Conservation (phyloP, 305 asterid species). For the Fraxinus angustifolia region DNA sequence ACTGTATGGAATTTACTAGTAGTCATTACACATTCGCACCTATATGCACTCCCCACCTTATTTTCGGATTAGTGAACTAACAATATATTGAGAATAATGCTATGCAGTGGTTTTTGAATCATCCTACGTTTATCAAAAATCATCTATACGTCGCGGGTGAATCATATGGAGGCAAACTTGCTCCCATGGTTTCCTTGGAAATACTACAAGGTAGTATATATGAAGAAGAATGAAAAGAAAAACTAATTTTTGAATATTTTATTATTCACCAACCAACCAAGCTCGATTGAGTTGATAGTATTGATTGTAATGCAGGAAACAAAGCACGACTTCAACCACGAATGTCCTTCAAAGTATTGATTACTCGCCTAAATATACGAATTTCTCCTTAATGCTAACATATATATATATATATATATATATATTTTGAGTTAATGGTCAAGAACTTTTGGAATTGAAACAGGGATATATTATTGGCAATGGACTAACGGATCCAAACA, state of each 20-base stretch:
- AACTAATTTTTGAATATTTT: too few species aligned
- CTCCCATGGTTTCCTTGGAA: neutral
- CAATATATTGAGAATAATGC: too few species aligned
- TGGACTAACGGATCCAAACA: neutral
- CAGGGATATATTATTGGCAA: neutral
- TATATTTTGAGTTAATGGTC: too few species aligned
- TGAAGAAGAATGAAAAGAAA: too few species aligned
- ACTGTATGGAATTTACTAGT: neutral
- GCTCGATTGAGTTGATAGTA: neutral
- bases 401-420: too few species aligned
- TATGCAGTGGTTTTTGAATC: neutral
- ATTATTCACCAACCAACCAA: neutral
- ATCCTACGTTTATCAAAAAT: neutral
- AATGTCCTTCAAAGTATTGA: neutral
- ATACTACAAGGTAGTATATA: neutral
- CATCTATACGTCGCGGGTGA: neutral
- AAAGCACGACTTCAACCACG: neutral
- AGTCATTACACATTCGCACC: neutral
- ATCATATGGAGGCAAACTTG: neutral
- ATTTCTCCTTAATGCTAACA: neutral
- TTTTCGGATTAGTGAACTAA: neutral
- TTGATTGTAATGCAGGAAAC: neutral
- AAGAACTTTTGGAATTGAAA: neutral
- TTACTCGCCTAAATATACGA: neutral
- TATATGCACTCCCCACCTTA: neutral